Base-by-base conservation (phyloP, 225 moss, liverwort and hornwort genomes). In the Polytrichum formosum region DNA sequence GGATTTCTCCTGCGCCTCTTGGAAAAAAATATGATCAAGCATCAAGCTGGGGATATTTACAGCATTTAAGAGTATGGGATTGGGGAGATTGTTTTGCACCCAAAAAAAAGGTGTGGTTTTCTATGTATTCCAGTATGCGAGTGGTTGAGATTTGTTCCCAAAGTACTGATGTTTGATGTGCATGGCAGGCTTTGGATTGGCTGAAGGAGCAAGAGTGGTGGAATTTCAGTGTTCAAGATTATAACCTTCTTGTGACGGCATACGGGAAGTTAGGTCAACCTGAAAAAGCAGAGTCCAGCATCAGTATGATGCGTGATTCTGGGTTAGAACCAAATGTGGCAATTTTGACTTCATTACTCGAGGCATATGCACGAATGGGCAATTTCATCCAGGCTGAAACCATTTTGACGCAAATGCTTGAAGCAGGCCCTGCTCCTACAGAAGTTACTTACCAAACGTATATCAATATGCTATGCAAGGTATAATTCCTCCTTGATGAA, bases 151-250 rank as follows among this genome's bases (percentile, higher is more conserved):
- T 20, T 18, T n/a, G 18, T n/a, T 4, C 10, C 21, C 61, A 61
- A 26, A 21, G 21, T 61, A 22, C 8, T 61, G 22, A 22, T 61
- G 26, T 22, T 61, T 5, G 16, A 16, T 61, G 9, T 7, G 61
- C 8, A 22, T 16, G 4, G 27, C 83, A 92, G 91, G 79, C 92
- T 73, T 79, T 89, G 71, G 73, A 86, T 66, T 95, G 95, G 95
- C 75, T 95, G 72, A 87, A 71, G 78, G 77, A 73, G 79, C 81
- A 92, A 75, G 81, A 86, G 4, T 95, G 95, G 95, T 95, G 95
- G 95, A 64, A 75, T 74, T 95, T 95, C 67, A 73, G 88, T 17
- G 74, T 90, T 61, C 92, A 90, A 74, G 95, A 92, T 67, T 86
- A 82, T 65, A 92, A 89, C 76, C 72, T 95, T 69, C 81, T 95